A percentile compares a stretch with the other conserved stretches of the same genome.
Conservation (phyloP, 441 rosid species). For the Rhodomyrtus psidioides region DNA sequence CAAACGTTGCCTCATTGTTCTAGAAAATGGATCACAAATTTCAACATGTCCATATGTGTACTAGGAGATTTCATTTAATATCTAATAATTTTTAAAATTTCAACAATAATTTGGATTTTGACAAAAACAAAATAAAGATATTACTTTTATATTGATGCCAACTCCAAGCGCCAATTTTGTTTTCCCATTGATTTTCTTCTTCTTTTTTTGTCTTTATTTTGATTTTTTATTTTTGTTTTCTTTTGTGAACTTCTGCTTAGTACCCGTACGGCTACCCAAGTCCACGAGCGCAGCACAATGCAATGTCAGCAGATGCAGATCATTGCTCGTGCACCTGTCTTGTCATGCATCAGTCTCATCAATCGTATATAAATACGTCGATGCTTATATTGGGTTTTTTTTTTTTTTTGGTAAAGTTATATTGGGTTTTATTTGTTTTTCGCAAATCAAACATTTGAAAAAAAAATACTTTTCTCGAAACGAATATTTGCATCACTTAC, state of each 20-base stretch:
- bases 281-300: not conserved
- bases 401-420: no score
- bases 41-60: no score
- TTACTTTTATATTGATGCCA: not conserved
- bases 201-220: not conserved
- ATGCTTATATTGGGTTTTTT: not conserved
- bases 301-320: not conserved
- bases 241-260: not conserved
- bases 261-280: not conserved
- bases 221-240: not conserved
- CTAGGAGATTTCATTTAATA: no score
- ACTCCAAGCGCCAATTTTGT: not conserved
- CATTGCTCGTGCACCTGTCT: not conserved
- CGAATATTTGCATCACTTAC: no score
- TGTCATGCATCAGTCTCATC: not conserved
- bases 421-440: no score
- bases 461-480: no score
- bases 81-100: not conserved
- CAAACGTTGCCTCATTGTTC: no score
- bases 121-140: not conserved
- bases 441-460: no score
- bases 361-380: no score
- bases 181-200: not conserved
- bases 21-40: no score
- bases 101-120: not conserved